Evolutionary conservation across 2,329 filamentous ascomycete species (phyloP).

Genomic region (Periconia sp.): DNA sequence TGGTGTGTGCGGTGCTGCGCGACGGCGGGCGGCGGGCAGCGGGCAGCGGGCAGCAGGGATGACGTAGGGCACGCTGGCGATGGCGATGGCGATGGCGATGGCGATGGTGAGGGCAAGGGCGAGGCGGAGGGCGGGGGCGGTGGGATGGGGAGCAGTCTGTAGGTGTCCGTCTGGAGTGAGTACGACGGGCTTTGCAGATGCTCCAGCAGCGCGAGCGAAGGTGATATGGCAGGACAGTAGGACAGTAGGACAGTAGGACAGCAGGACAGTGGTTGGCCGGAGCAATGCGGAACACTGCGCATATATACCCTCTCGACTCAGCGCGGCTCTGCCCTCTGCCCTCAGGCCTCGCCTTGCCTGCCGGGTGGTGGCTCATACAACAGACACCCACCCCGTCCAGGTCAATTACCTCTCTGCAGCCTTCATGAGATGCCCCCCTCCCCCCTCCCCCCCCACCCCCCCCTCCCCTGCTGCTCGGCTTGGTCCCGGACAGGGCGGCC

Average conservation of each 20-base stretch:
- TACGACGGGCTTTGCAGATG: background rate
- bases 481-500: conserved; percentile 31
- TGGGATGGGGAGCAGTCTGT: background rate
- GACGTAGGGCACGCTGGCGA: conserved; percentile 21
- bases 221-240: background rate
- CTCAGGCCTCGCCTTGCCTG: conserved; percentile 2
- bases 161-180: background rate
- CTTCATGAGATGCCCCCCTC: no score
- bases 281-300: conserved; percentile 13
- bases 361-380: conserved; percentile 22
- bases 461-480: conserved; percentile 21
- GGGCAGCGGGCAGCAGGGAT: conserved; percentile 19
- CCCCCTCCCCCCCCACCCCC: conserved; percentile 12
- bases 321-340: background rate
- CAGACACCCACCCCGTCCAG: no score
- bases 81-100: background rate
- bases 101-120: background rate
- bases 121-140: background rate
- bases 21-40: conserved; percentile 21
- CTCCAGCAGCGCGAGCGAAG: conserved; percentile 3
- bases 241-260: conserved; percentile 1
- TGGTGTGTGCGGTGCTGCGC: conserved; percentile 14
- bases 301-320: background rate
- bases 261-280: conserved; percentile 14
- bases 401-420: conserved; percentile 11